Base-by-base conservation (phyloP, 2,329 filamentous ascomycete genomes). In the Tolypocladium amazonense region DNA sequence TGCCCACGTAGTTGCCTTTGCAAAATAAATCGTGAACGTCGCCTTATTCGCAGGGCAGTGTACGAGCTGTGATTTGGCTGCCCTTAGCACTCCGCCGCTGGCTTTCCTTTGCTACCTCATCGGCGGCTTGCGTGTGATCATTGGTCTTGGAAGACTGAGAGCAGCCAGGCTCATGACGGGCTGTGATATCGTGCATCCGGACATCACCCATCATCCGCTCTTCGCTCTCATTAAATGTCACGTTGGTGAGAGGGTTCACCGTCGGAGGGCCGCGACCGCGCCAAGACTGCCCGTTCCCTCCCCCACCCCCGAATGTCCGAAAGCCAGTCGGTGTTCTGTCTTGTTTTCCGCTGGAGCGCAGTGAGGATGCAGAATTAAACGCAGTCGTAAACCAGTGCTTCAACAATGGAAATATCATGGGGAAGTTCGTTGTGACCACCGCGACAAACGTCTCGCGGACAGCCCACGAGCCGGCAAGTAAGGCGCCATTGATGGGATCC, bases 331-430 rank as follows among this genome's bases (percentile, higher is more conserved):
- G 65, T 38, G 63, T 66, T 60, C 63, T 64, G 38, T 64, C 62
- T 5, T 63, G 58, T 45, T 65, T 63, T 38, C 62, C 54, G 4
- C 64, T 63, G 11, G 62, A 62, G 14, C 65, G 64, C 4, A 67
- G 45, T 8, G 68, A 68, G 18, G 62, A 63, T 1, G 69, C 63
- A 53, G 68, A 63, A 15, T 63, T 64, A 14, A 69, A 58, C 4
- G 69, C 59, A 18, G 67, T 66, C 8, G 59, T 62, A 2, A 65
- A 56, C 71, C 74, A 76, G 53, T 62, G 65, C 62, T 75, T 75
- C 58, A 80, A 60, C 1, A 80, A 68, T 9, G 79, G 76, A 68
- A 79, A 79, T 58, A 79, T 70, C 70, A 78, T 73, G 4, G 73
- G 75, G 2, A 77, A 67, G 64, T 78, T 78, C 9, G 75, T 77